Percentiles rank a stretch among this genome's conserved stretches.
Conservation (phyloP, 2,329 filamentous ascomycete species). For the Ascochyta viciae-villosae region DNA sequence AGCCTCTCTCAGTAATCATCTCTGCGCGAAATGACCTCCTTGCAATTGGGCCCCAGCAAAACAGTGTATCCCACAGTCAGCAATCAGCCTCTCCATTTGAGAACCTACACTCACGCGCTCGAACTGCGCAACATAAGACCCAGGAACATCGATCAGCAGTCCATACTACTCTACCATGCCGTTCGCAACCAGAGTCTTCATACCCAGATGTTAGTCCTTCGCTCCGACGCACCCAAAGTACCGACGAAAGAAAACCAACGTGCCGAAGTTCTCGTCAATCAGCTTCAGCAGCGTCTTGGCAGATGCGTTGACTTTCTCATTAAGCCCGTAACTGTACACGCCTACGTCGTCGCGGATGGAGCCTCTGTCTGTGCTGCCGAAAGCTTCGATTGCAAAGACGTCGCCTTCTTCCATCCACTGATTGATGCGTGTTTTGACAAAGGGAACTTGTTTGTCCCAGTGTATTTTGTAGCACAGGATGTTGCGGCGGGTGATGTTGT, state of each 20-base stretch:
- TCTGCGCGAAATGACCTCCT: conserved; percentile 85
- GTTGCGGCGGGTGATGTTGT: conserved; percentile 89
- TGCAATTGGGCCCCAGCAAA: conserved; percentile 59
- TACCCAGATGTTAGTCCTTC: conserved; percentile 88
- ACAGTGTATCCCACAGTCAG: conserved; percentile 39
- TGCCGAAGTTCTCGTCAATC: conserved; percentile 95
- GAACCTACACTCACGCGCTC: conserved; percentile 76
- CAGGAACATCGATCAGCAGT: conserved; percentile 86
- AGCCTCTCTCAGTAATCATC: conserved; percentile 74
- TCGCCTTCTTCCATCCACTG: conserved; percentile 98
- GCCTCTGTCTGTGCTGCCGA: conserved; percentile 89
- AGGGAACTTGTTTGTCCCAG: conserved; percentile 89
- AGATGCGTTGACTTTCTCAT: conserved; percentile 72
- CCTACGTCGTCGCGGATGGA: conserved; percentile 80
- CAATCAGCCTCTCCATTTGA: not conserved
- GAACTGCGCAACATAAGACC: conserved; percentile 91
- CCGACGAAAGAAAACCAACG: conserved; percentile 83
- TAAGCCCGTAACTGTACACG: conserved; percentile 69
- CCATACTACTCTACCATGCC: conserved; percentile 90
- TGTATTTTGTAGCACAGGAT: conserved; percentile 91
- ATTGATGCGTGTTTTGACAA: conserved; percentile 82
- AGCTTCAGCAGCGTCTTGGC: conserved; percentile 83
- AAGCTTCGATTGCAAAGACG: conserved; percentile 93
- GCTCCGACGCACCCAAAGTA: conserved; percentile 88
- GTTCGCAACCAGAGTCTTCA: conserved; percentile 80